phyloP scores from a whole-genome alignment of 495 filamentous ascomycete species.

The Glarea lozoyensis region DNA sequence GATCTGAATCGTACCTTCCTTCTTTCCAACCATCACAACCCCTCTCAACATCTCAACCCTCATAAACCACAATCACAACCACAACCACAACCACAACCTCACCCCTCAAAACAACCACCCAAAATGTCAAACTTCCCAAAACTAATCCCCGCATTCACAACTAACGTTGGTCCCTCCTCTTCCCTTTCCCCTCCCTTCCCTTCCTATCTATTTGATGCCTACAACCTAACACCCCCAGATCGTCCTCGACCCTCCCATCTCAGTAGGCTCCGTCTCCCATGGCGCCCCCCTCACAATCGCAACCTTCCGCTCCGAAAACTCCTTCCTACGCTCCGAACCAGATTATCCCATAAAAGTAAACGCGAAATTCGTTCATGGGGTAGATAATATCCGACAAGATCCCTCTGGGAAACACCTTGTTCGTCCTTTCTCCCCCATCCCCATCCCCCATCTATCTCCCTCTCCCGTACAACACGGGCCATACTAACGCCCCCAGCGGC shows the following conservation, averaged over 20 bases:
- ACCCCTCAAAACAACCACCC: neutral
- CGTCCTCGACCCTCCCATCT: constrained; percentile 20
- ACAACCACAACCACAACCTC: neutral
- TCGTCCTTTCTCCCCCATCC: neutral
- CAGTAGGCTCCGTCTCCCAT: constrained; percentile 20
- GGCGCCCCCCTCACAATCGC: constrained; percentile 24
- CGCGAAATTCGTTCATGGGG: constrained; percentile 40
- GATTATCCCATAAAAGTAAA: constrained; percentile 32
- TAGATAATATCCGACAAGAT: constrained; percentile 43
- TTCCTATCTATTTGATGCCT: neutral
- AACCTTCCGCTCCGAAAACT: constrained; percentile 21
- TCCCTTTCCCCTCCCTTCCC: neutral
- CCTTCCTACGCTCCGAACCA: constrained; percentile 24
- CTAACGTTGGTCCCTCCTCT: constrained; percentile 21
- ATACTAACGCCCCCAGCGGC: constrained; percentile 22
- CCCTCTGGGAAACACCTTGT: constrained; percentile 33
- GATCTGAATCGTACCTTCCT: no score
- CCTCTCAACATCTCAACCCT: neutral
- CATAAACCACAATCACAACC: neutral
- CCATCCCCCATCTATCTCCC: neutral
- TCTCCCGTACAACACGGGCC: neutral
- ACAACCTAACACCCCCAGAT: constrained; percentile 19
- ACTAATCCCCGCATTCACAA: constrained; percentile 36
- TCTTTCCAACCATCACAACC: neutral
- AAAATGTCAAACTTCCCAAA: constrained; percentile 33